Evolutionary conservation across 202 grass and related monocot genomes (phyloP).

Genomic region (Zoysia matrella): DNA sequence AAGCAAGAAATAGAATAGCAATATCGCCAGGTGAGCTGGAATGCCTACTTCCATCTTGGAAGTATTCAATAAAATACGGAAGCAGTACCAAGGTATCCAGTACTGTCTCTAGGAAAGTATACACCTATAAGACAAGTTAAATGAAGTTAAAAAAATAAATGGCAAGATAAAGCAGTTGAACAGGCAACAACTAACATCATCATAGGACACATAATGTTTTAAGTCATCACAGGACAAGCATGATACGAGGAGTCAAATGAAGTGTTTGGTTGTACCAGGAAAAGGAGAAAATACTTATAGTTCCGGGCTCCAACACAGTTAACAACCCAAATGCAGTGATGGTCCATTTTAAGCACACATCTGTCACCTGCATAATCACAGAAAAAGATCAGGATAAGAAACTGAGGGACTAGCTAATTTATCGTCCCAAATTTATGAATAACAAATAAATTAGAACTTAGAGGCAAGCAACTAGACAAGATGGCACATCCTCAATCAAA

Average conservation of each 20-base stretch:
- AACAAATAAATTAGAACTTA: conserved; percentile 4
- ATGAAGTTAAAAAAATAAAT: background rate
- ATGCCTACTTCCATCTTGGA: no score
- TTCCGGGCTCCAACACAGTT: no score
- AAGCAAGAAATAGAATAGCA: conserved; percentile 33
- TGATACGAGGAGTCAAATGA: background rate
- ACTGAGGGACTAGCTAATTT: background rate
- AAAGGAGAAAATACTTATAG: no score
- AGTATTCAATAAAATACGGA: no score
- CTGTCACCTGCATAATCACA: no score
- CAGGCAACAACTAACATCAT: no score
- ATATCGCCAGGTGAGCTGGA: no score
- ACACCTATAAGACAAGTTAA: conserved; percentile 59
- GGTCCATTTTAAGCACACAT: no score
- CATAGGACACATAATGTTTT: no score
- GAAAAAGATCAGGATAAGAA: conserved; percentile 31
- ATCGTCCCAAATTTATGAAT: background rate
- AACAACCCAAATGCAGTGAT: no score
- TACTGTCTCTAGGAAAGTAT: conserved; percentile 76
- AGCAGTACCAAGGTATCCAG: conserved; percentile 38
- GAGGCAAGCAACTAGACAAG: background rate
- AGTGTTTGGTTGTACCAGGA: no score
- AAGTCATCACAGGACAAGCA: background rate
- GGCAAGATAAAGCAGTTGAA: no score
- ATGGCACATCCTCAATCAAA: conserved; percentile 23